Evolutionary conservation across 1,284 basidiomycete genomes (phyloP).

Genomic region (Moesziomyces aphidis): DNA sequence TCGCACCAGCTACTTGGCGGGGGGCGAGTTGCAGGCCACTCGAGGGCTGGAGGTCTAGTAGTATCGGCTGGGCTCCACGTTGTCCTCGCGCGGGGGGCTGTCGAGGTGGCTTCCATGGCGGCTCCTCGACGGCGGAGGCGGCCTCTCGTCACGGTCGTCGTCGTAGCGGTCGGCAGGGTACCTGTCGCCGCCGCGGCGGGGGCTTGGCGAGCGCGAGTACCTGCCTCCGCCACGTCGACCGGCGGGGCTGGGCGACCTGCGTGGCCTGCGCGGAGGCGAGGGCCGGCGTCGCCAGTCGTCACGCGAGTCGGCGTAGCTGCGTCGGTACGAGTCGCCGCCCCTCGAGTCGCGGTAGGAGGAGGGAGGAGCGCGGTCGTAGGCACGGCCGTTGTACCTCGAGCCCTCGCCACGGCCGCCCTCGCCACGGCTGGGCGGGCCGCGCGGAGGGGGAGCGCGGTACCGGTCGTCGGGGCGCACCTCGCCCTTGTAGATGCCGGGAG

Average conservation of each 20-base stretch:
- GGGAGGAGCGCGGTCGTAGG: conserved; percentile 22
- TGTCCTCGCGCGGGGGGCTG: conserved; percentile 46
- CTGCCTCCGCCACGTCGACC: conserved; percentile 23
- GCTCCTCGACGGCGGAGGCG: conserved; percentile 27
- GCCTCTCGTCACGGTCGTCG: conserved; percentile 31
- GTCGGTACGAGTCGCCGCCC: conserved; percentile 35
- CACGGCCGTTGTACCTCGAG: conserved; percentile 33
- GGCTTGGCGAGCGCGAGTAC: conserved; percentile 47
- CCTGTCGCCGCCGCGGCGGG: conserved; percentile 21
- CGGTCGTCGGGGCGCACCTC: conserved; percentile 60
- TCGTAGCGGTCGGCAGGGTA: conserved; percentile 20
- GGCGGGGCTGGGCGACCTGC: conserved; percentile 40
- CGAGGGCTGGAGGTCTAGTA: conserved; percentile 4
- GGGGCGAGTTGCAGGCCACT: too few relatives aligned
- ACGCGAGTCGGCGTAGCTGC: conserved; percentile 41
- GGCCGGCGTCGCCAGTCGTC: conserved; percentile 55
- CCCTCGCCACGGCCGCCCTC: conserved; percentile 14
- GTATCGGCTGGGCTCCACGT: conserved; percentile 47
- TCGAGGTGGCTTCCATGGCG: conserved; percentile 49
- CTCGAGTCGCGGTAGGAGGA: conserved; percentile 21
- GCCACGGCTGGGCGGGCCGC: conserved; percentile 4
- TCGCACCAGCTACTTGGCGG: too few relatives aligned
- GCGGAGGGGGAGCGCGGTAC: conserved; percentile 13
- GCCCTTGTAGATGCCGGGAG: conserved; percentile 87
- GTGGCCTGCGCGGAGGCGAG: conserved; percentile 34